Evolutionary conservation across 768 basidiomycete species (phyloP), one percentile per base, ranked within the genome.

Genomic region (Artomyces pyxidatus): DNA sequence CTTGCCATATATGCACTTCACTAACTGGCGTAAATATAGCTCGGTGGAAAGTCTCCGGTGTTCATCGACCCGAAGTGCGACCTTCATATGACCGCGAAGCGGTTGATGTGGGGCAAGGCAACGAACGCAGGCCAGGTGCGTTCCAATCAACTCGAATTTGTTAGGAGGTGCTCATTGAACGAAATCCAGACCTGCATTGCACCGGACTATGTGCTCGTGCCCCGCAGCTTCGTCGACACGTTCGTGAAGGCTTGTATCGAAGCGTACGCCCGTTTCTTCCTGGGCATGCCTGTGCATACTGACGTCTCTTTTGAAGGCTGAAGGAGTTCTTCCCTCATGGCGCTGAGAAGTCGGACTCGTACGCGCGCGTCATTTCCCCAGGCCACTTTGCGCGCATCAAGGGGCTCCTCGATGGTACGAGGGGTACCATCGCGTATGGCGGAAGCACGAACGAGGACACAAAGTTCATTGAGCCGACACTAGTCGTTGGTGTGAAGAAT

Each of bases 91-190:
- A 73, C 81, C 0, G 85, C 85, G 4, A 73, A 73, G 35, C 75
- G 88, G 14, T 72, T 91, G 37, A 63, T 89, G 25, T 90, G 86
- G 85, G 86, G 86, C 19, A 88, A 87, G 58, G 65, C 68, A 41
- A 64, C 72, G 37, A 92, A 92, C 56, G 78, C 76, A 0, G 89
- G 89, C 1, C 69, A 69, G 58, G 65, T 66, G 42, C 11, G 17
- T 6, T 14, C 26, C 17, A 10, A 4, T 21, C 17, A 3, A 23
- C 22, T n/a, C 37, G 27, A 9, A 28, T 12, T 4, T 12, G 46
- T 12, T 19, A 26, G 19, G 8, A 17, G 19, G n/a, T 12, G 22
- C 12, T 39, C 7, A 43, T 3, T 22, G 39, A 29, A 23, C 3
- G 37, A 3, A 14, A 9, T 3, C 10, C 77, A 89, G 67, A 79